Percentiles rank a stretch among this genome's conserved stretches.
Conservation (phyloP, 306 rosid species). For the Inga laurina region DNA sequence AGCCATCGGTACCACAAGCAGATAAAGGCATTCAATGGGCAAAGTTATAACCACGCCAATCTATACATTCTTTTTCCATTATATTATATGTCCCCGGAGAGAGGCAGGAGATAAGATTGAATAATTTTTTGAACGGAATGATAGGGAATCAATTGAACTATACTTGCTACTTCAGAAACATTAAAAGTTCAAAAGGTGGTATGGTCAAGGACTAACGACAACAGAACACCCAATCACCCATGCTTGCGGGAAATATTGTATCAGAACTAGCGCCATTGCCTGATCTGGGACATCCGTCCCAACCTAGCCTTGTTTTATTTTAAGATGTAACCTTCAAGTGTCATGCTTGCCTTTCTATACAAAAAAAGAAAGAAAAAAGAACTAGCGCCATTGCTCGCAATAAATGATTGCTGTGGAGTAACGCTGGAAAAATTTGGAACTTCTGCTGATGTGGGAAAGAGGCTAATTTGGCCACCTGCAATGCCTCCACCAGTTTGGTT, state of each 20-base stretch:
- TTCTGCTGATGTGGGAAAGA: constrained; percentile 36
- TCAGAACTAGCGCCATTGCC: constrained; percentile 34
- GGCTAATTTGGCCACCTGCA: constrained; percentile 41
- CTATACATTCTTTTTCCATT: no score
- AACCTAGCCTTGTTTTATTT: no score
- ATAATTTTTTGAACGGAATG: constrained; percentile 23
- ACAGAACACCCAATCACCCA: constrained; percentile 34
- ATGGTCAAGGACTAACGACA: constrained; percentile 51
- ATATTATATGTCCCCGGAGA: constrained; percentile 3
- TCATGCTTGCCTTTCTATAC: no score
- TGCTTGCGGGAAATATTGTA: constrained; percentile 36
- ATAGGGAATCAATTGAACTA: constrained; percentile 26
- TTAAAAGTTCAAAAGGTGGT: constrained; percentile 1
- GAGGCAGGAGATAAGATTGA: not conserved
- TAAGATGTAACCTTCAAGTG: no score
- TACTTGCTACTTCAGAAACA: constrained; percentile 4
- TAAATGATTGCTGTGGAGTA: constrained; percentile 35
- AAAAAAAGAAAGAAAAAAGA: no score
- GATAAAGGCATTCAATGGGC: no score
- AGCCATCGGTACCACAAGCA: no score
- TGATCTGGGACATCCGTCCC: no score
- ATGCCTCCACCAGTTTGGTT: constrained; percentile 40
- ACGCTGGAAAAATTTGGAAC: constrained; percentile 38
- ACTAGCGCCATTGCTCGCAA: constrained; percentile 31
- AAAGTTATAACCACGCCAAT: no score